Evolutionary conservation across 306 rosid genomes (phyloP).

Genomic region (Begonia fuchsioides): DNA sequence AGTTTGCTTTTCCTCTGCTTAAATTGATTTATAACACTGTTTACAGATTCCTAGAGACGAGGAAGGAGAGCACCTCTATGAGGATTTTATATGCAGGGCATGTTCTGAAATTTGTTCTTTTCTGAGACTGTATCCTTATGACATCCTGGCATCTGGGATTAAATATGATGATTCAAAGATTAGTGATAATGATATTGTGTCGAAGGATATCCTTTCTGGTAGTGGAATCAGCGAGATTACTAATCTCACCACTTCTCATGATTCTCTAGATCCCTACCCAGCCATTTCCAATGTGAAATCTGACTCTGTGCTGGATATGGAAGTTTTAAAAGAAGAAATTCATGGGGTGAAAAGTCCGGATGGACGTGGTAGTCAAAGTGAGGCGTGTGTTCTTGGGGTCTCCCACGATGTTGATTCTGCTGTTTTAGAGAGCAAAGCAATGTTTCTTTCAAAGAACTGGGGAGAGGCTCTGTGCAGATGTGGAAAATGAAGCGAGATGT

Average conservation of each 20-base stretch:
- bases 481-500: slow-evolving; percentile 38
- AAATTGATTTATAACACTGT: not conserved
- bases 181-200: slow-evolving; percentile 46
- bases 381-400: slow-evolving; percentile 47
- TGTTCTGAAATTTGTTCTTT: slow-evolving; percentile 72
- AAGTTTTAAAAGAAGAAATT: slow-evolving; percentile 23
- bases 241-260: slow-evolving; percentile 13
- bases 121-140: slow-evolving; percentile 49
- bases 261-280: slow-evolving; percentile 13
- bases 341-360: slow-evolving; percentile 16
- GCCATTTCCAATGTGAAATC: slow-evolving; percentile 18
- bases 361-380: slow-evolving; percentile 14
- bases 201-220: slow-evolving; percentile 30
- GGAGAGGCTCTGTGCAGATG: slow-evolving; percentile 75
- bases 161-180: slow-evolving; percentile 23
- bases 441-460: slow-evolving; percentile 87
- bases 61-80: slow-evolving; percentile 84
- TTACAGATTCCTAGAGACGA: slow-evolving; percentile 83
- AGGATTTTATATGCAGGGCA: slow-evolving; percentile 63
- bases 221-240: slow-evolving; percentile 29
- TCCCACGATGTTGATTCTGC: slow-evolving; percentile 28
- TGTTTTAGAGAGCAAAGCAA: slow-evolving; percentile 33
- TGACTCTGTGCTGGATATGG: slow-evolving; percentile 24
- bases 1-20: not conserved
- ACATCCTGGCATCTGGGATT: slow-evolving; percentile 37